A percentile compares a stretch with the other conserved stretches of the same genome.
Evolutionary conservation across 371 early-diverging fungal species (phyloP).

Genomic region (Saksenaea vasiformis): DNA sequence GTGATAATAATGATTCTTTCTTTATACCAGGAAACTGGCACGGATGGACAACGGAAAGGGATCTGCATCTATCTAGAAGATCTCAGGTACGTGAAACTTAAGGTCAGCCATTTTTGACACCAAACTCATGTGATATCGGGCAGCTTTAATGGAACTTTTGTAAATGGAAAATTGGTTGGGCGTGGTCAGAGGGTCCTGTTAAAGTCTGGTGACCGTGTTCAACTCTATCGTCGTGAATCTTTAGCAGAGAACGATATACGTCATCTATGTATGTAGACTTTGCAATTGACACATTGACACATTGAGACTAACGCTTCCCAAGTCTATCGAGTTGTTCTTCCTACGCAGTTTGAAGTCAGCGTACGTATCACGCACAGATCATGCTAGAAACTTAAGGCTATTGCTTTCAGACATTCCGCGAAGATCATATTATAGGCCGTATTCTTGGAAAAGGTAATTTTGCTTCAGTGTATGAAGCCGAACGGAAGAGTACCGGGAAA

Average conservation of each 20-base stretch:
- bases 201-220: slow-evolving; percentile 65
- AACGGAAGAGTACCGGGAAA: slow-evolving; percentile 44
- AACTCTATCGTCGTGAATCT: slow-evolving; percentile 45
- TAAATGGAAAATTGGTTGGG: slow-evolving; percentile 61
- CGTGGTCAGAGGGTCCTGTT: slow-evolving; percentile 51
- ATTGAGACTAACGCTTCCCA: background rate
- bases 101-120: background rate
- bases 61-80: slow-evolving; percentile 51
- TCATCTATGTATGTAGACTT: slow-evolving; percentile 28
- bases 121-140: slow-evolving; percentile 27
- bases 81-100: slow-evolving; percentile 24
- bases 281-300: too few species aligned
- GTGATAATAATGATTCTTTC: slow-evolving; percentile 5
- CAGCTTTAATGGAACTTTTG: slow-evolving; percentile 79
- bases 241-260: slow-evolving; percentile 19
- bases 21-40: slow-evolving; percentile 45
- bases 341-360: slow-evolving; percentile 22
- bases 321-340: slow-evolving; percentile 30
- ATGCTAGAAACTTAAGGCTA: background rate
- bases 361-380: slow-evolving; percentile 11
- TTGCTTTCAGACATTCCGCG: slow-evolving; percentile 52
- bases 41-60: slow-evolving; percentile 24
- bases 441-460: slow-evolving; percentile 67
- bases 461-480: slow-evolving; percentile 59
- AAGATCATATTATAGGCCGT: slow-evolving; percentile 48